Conservation (phyloP, 2,329 filamentous ascomycete genomes). For the Stemphylium beticola region DNA sequence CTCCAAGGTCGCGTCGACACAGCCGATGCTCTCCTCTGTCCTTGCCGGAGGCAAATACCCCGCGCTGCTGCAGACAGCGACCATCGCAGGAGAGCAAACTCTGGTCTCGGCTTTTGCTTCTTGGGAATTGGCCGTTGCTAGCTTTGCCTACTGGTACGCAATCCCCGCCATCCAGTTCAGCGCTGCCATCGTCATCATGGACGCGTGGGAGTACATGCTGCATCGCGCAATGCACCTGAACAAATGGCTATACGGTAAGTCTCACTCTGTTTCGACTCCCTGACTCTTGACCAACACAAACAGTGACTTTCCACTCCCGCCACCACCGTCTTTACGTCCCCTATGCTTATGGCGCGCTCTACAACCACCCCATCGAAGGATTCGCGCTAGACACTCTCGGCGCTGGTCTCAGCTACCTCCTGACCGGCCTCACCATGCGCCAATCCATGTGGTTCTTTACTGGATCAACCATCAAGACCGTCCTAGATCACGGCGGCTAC, state of each 20-base stretch:
- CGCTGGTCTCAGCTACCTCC: constrained; percentile 81
- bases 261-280: background rate
- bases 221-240: constrained; percentile 98
- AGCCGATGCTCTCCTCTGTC: constrained; percentile 76
- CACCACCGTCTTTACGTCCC: constrained; percentile 98
- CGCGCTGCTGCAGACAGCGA: constrained; percentile 66
- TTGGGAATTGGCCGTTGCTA: constrained; percentile 81
- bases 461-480: constrained; percentile 89
- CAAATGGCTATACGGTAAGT: constrained; percentile 92
- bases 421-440: constrained; percentile 80
- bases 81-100: constrained; percentile 57
- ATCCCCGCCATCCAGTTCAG: constrained; percentile 81
- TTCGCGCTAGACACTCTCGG: constrained; percentile 92
- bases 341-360: constrained; percentile 94
- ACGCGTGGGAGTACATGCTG: constrained; percentile 98
- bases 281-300: constrained; percentile 10
- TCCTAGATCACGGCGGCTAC: constrained; percentile 97
- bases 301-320: constrained; percentile 87
- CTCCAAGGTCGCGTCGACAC: constrained; percentile 72
- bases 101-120: constrained; percentile 74
- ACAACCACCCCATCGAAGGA: constrained; percentile 94
- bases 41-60: constrained; percentile 84
- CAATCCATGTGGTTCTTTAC: constrained; percentile 91
- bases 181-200: constrained; percentile 76
- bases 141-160: constrained; percentile 77